Base-by-base conservation (phyloP, 2,329 filamentous ascomycete species). In the Botrytis aclada region DNA sequence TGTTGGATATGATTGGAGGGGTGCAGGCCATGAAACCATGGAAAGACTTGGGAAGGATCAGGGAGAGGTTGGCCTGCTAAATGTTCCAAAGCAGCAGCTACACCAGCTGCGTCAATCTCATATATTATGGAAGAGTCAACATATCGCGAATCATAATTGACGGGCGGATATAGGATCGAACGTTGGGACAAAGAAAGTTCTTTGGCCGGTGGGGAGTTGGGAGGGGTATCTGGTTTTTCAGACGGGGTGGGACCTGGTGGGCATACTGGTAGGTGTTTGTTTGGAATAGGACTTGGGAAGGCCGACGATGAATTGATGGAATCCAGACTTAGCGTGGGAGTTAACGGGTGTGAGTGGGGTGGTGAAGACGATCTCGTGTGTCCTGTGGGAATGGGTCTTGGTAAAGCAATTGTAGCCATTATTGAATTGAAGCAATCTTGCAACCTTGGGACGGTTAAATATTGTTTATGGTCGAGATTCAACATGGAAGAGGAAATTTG, bases 21-120 rank as follows among this genome's bases (percentile, higher is more conserved):
- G 79, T 98, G 95, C 58, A 98, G 84, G 37, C 96, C 96, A 83
- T 99, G 96, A 37, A 98, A 86, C 96, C 96, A 99, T 3, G 96
- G 96, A 79, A 98, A 99, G 75, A 98, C 93, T 74, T 90, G 87
- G n/a, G 91, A 88, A 0, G 96, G 90, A 72, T 95, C 90, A 10
- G 96, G 95, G 37, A 98, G 85, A 1, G 94, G 92, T 79, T 97
- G 94, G 3, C 90, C 88, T 4, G 95, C 88, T 74, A 90, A 84
- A 78, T 95, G 89, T 76, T 97, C 90, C 47, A 98, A 80, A 1
- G 95, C 94, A 63, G 89, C 86, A 18, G 89, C 89, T 61, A 98
- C 86, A 41, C 88, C 88, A 58, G 85, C 84, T 43, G 92, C 89
- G 79, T 89, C 88, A 77, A 98, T 90, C 61, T 90, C 88, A 82